Base-by-base conservation (phyloP, 2,329 filamentous ascomycete species). In the Ustilaginoidea virens region DNA sequence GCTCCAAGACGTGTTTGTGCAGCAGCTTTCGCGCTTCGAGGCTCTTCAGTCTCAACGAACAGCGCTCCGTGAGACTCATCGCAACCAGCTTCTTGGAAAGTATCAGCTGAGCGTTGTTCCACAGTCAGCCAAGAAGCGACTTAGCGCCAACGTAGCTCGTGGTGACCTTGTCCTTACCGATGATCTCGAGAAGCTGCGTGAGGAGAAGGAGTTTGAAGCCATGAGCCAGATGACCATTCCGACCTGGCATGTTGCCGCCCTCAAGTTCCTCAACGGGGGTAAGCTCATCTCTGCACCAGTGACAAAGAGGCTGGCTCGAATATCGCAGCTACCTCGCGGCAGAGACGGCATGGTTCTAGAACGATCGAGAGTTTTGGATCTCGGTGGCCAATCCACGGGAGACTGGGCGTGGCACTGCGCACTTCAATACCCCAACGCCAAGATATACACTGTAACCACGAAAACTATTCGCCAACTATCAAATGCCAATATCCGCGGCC, bases 331-430 rank as follows among this genome's bases (percentile, higher is more conserved):
- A 47, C 50, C 55, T 2, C 51, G 57, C 3, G 53, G 51, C n/a
- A 43, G 49, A 17, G 46, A 59, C 23, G 62, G 63, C 21, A 49
- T 53, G 12, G 47, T 53, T 29, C 58, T 59, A 34, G 58, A 69
- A 33, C 66, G 74, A 15, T 58, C 74, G 4, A 64, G 79, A 19
- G 77, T 94, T 33, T 68, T 96, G 16, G 87, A 96, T 47, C 73
- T 94, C 19, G 85, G 81, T 27, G 86, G 86, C 25, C 76, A 87
- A 47, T 66, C 78, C 1, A 73, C 80, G 10, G 87, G 83, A 47
- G 85, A 92, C 52, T 98, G 90, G 90, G 87, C 81, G 14, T 98
- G 90, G 90, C 76, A 90, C 47, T 80, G 83, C 33, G 85, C 90
- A 1, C 65, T 80, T 27, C 78, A 87, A 49, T 90, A 86, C 52